Conservation (phyloP, 2,329 filamentous ascomycete genomes). For the Metarhizium sp. region DNA sequence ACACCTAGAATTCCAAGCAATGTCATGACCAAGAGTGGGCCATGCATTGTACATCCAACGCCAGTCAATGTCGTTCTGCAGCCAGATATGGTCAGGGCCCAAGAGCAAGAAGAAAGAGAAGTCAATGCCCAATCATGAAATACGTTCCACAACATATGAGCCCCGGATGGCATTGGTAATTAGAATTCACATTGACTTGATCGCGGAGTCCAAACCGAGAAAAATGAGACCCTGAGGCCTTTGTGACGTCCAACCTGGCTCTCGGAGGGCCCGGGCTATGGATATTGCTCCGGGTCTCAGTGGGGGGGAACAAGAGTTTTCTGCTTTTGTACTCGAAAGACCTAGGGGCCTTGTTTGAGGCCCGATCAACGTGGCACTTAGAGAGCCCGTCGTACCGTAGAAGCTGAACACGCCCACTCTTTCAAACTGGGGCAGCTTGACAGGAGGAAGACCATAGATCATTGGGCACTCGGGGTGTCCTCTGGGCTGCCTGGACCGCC, state of each 20-base stretch:
- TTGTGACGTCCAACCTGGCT: neutral
- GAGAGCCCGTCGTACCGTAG: conserved; percentile 10
- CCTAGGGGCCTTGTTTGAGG: conserved; percentile 5
- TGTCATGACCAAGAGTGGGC: conserved; percentile 4
- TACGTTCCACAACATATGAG: conserved; percentile 2
- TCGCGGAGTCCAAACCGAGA: neutral
- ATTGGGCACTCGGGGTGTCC: neutral
- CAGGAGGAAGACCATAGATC: neutral
- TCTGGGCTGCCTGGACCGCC: conserved; percentile 14
- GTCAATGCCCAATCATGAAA: conserved; percentile 11
- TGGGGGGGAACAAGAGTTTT: neutral
- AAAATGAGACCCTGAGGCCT: neutral
- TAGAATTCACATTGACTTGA: neutral
- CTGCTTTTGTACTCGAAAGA: neutral
- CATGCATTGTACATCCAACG: conserved; percentile 3
- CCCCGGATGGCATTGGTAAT: neutral
- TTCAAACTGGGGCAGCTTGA: conserved; percentile 1
- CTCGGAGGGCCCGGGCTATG: neutral
- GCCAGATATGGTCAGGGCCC: neutral
- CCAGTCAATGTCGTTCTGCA: neutral
- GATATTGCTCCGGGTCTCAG: neutral
- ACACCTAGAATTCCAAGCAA: conserved; percentile 3
- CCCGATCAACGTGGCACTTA: conserved; percentile 25
- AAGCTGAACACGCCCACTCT: neutral
- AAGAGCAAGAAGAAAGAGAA: conserved; percentile 1